phyloP scores from a whole-genome alignment of 192 early-diverging fungal genomes.

The Umbelopsis ramanniana region DNA sequence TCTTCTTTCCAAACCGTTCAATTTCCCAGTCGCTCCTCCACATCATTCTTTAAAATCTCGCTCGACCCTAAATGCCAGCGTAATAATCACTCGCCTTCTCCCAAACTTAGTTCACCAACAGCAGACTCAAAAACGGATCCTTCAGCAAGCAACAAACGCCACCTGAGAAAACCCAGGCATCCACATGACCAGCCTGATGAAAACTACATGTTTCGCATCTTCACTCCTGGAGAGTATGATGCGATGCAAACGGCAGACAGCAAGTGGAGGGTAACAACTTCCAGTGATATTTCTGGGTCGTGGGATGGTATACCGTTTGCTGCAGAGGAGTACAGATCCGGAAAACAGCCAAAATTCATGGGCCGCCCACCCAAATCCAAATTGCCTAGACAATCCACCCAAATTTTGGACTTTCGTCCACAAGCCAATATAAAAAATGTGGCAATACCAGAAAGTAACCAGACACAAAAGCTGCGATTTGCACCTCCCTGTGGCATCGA shows the following conservation, averaged over 20 bases:
- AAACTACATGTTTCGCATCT: conserved; percentile 19
- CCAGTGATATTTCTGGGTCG: conserved; percentile 10
- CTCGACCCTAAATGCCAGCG: conserved; percentile 19
- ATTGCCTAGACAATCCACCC: conserved; percentile 4
- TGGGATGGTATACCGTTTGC: conserved; percentile 16
- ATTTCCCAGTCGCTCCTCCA: background rate
- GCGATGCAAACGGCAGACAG: conserved; percentile 20
- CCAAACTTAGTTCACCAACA: background rate
- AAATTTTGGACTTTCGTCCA: background rate
- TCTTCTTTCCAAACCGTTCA: conserved; percentile 15
- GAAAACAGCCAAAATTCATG: conserved; percentile 17
- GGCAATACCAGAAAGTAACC: background rate
- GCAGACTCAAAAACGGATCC: background rate
- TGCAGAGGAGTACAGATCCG: conserved; percentile 15
- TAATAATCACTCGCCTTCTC: background rate
- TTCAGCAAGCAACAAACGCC: background rate
- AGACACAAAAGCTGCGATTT: conserved; percentile 9
- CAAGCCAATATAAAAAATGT: background rate
- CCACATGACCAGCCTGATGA: conserved; percentile 24
- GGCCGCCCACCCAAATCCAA: conserved; percentile 28
- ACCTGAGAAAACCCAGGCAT: conserved; percentile 22
- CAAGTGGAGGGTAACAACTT: conserved; percentile 26
- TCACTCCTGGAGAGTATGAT: conserved; percentile 30
- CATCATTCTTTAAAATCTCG: conserved; percentile 9
- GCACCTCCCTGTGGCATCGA: conserved; percentile 12